Percentiles rank a stretch among this genome's conserved stretches.
Conservation (phyloP, 2,329 filamentous ascomycete genomes). For the Paecilomyces sp. region DNA sequence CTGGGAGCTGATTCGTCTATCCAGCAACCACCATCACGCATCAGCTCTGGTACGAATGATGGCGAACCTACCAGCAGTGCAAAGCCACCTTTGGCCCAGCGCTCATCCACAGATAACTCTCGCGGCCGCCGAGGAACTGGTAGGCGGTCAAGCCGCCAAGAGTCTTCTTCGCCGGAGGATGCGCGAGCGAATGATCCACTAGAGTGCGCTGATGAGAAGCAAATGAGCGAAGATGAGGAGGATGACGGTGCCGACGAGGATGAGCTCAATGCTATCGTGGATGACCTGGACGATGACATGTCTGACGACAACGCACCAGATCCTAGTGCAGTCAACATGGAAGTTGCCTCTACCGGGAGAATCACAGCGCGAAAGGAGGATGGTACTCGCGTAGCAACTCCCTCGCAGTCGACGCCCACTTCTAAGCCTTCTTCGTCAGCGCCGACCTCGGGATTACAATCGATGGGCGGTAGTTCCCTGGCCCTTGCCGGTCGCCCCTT, state of each 20-base stretch:
- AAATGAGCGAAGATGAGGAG: slow-evolving; percentile 64
- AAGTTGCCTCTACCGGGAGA: slow-evolving; percentile 77
- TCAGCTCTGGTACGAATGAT: slow-evolving; percentile 10
- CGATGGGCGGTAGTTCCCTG: slow-evolving; percentile 35
- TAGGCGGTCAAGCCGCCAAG: slow-evolving; percentile 58
- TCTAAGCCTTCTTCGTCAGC: slow-evolving; percentile 34
- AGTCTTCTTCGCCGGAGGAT: slow-evolving; percentile 48
- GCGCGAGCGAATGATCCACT: slow-evolving; percentile 63
- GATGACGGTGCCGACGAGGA: slow-evolving; percentile 49
- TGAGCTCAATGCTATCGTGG: slow-evolving; percentile 79
- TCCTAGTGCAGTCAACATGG: slow-evolving; percentile 83
- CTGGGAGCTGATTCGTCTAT: slow-evolving; percentile 26
- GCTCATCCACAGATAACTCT: slow-evolving; percentile 25
- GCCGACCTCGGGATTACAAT: slow-evolving; percentile 14
- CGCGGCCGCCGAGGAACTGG: slow-evolving; percentile 36
- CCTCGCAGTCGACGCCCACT: slow-evolving; percentile 53
- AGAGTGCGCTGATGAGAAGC: slow-evolving; percentile 89
- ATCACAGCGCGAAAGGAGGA: slow-evolving; percentile 89
- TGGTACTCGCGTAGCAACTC: slow-evolving; percentile 77
- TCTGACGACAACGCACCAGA: slow-evolving; percentile 67
- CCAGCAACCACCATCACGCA: slow-evolving; percentile 13
- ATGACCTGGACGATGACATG: slow-evolving; percentile 80
- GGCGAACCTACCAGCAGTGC: slow-evolving; percentile 12
- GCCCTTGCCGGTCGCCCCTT: slow-evolving; percentile 53
- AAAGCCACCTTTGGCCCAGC: slow-evolving; percentile 39